Evolutionary conservation across 306 rosid genomes (phyloP), one percentile per base, ranked within the genome.

Genomic region (Dalbergia cochinchinensis): DNA sequence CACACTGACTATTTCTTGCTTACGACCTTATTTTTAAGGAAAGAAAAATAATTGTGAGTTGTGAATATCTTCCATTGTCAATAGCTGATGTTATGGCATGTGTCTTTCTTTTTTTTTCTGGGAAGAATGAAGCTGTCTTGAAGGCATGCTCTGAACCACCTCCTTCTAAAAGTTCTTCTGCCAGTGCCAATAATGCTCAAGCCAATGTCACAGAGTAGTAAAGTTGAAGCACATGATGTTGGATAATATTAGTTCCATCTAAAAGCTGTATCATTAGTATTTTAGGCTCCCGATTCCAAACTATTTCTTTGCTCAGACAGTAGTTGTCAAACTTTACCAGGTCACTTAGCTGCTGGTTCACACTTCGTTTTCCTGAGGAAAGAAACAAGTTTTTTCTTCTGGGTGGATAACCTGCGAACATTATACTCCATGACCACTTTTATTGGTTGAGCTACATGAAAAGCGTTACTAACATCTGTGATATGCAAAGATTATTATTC

Each of bases 61-160:
- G 60, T 51, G 58, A 50, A 6, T 48, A 3, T 33, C 55, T 58
- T 58, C 64, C 70, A 13, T 42, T 69, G 20, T 57, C 61, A 42
- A 60, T 60, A 6, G 26, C 69, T 77, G 65, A 78, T 61, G 54
- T 83, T 67, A 20, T 60, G 55, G 44, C 39, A 33, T 11, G 7
- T 78, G 13, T 11, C 4, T 33, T 47, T 48, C n/a, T n/a, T n/a
- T 64, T 42, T 44, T 22, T 10, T 39, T 33, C 8, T 34, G 71
- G 72, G 70, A 88, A 91, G 97, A 95, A 92, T 83, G 99, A 95
- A 74, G 94, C 98, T 83, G 98, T 92, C 54, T 79, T 95, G 70
- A 95, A 54, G 91, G 97, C 97, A 16, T 90, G 97, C 76, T 89
- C 95, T 11, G 87, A 91, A 82, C 78, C 87, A 22, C 75, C 92